Evolutionary conservation across 1,284 basidiomycete genomes (phyloP).

Genomic region (Tremellales sp.): DNA sequence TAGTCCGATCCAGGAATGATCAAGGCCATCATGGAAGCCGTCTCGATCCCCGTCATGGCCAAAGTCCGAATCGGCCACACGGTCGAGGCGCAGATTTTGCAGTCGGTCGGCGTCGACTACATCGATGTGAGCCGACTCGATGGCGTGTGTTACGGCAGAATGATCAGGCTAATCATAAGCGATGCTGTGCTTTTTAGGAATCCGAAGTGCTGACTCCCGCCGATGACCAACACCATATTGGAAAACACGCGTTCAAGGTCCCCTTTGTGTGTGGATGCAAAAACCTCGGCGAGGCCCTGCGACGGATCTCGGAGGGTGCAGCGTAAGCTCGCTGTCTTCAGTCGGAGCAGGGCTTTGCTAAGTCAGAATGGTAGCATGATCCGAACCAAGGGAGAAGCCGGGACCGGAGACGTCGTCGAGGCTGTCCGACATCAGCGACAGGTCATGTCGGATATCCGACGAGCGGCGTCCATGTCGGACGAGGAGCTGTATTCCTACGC

Average conservation of each 20-base stretch:
- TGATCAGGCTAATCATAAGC: neutral
- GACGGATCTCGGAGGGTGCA: slow-evolving; percentile 94
- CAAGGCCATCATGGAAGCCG: slow-evolving; percentile 87
- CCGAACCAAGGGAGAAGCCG: slow-evolving; percentile 95
- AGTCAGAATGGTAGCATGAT: slow-evolving; percentile 57
- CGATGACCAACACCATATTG: slow-evolving; percentile 73
- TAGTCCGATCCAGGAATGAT: slow-evolving; percentile 96
- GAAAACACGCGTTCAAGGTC: slow-evolving; percentile 86
- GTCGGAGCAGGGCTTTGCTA: too few relatives aligned
- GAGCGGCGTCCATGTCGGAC: slow-evolving; percentile 80
- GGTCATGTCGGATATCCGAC: slow-evolving; percentile 79
- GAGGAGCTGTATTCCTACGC: slow-evolving; percentile 94
- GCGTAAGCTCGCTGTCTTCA: slow-evolving; percentile 56
- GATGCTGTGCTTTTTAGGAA: slow-evolving; percentile 54
- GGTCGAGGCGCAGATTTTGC: slow-evolving; percentile 94
- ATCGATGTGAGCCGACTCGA: slow-evolving; percentile 61
- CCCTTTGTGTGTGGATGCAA: slow-evolving; percentile 60
- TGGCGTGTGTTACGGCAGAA: slow-evolving; percentile 23
- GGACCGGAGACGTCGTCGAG: slow-evolving; percentile 97
- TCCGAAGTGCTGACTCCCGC: slow-evolving; percentile 95
- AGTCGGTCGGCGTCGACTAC: slow-evolving; percentile 93
- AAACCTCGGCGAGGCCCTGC: slow-evolving; percentile 75
- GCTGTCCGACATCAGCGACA: slow-evolving; percentile 89
- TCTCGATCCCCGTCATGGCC: slow-evolving; percentile 70
- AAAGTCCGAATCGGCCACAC: slow-evolving; percentile 86